Base-by-base conservation (phyloP, 768 basidiomycete genomes). In the Mycena haematopus region DNA sequence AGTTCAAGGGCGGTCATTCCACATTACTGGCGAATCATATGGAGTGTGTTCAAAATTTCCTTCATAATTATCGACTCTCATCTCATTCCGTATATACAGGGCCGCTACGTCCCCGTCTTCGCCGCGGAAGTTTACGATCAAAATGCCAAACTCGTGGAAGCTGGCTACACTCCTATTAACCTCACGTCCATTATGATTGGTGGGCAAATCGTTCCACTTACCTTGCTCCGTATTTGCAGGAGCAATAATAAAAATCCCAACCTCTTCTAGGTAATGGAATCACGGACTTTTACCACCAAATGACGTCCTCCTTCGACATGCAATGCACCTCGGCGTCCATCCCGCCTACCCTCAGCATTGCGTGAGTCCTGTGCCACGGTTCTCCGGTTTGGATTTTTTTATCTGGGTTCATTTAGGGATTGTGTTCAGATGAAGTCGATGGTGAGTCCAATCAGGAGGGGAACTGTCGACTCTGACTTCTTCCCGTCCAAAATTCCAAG, bases 1-100 rank as follows among this genome's bases (percentile, higher is more conserved):
- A 87, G 67, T 91, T 91, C 78, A 86, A 89, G 66, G 88, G 2
- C 77, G 89, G 3, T 71, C 77, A 2, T 86, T 89, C 73, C 87
- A 89, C 62, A 81, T 89, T 78, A 78, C 85, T 2, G 86, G 80
- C 19, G 79, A 86, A 73, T 84, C 82, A 9, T 85, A 86, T 46
- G 84, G 80, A 14, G 84, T 83, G 63, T 50, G 78, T 73, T 22
- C 29, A 31, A 14, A 22, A 27, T 36, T 33, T 29, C 9, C 7
- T 24, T 24, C 35, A 3, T 53, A 11, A 2, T 17, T 53, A 2
- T 38, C 29, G 29, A 9, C 29, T 31, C 36, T 1, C 19, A 7
- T 38, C 36, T 35, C 6, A 27, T 22, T 36, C 19, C 19, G 29
- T 31, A 31, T 31, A 0, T 27, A 24, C 35, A 85, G 82, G 84